These are phyloP conservation scores for Pythium guiyangense DNA, from an alignment of 352 stramenopile species.

Conservation along the genomic window DNA sequence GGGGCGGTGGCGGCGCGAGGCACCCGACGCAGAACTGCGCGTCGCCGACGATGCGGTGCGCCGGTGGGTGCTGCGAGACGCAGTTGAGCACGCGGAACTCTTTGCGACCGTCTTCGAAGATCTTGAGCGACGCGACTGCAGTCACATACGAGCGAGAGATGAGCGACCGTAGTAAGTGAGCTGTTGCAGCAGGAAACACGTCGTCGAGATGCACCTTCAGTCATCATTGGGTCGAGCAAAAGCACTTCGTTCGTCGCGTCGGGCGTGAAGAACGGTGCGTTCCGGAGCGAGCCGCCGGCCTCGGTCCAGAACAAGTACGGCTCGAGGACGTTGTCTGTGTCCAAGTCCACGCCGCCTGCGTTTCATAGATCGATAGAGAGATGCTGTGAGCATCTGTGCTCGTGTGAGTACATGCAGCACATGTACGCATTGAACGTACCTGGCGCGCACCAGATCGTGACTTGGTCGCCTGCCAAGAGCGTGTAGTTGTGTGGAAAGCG, in stretches of 20 bases:
- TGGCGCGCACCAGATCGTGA: conserved; percentile 78
- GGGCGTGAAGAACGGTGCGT: conserved; percentile 53
- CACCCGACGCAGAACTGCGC: conserved; percentile 61
- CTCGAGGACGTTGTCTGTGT: conserved; percentile 71
- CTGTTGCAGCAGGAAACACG: not conserved
- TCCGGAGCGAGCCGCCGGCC: conserved; percentile 45
- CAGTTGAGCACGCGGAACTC: conserved; percentile 80
- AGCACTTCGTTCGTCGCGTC: conserved; percentile 54
- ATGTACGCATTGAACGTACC: conserved; percentile 9
- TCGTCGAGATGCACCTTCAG: conserved; percentile 35
- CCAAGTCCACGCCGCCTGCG: conserved; percentile 42
- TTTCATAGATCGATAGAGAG: not conserved
- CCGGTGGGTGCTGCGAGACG: conserved; percentile 39
- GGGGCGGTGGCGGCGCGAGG: conserved; percentile 39
- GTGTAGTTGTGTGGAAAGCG: conserved; percentile 65
- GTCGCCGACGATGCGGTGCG: conserved; percentile 6
- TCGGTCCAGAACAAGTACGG: conserved; percentile 82
- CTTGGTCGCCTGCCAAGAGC: conserved; percentile 67
- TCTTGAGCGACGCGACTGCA: conserved; percentile 65
- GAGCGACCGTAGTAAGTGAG: no score
- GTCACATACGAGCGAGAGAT: conserved; percentile 1
- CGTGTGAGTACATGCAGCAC: not conserved
- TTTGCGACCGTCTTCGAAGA: conserved; percentile 54
- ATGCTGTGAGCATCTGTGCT: not conserved
- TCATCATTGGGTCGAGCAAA: conserved; percentile 66